Evolutionary conservation across 139 green algal species (phyloP).

Genomic region (Chlorella sorokiniana): DNA sequence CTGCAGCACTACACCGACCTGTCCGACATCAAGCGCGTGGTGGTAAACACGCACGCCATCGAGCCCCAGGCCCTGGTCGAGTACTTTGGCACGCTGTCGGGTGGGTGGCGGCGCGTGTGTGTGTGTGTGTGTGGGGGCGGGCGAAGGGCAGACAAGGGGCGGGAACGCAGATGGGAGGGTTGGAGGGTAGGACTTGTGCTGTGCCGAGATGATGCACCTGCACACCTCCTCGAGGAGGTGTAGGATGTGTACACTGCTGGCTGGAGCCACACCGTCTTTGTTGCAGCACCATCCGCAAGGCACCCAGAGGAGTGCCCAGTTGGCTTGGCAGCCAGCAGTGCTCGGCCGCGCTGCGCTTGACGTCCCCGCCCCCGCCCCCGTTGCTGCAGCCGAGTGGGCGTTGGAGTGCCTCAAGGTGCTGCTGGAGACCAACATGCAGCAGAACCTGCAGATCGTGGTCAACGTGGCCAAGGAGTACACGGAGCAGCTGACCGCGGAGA

Average conservation of each 20-base stretch:
- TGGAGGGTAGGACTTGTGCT: background rate
- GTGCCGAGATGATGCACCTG: background rate
- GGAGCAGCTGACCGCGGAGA: conserved; percentile 81
- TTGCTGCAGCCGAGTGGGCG: conserved; percentile 33
- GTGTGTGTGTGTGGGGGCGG: too few relatives aligned
- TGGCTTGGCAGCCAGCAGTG: too few relatives aligned
- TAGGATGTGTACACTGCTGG: too few relatives aligned
- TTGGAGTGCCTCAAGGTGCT: conserved; percentile 90
- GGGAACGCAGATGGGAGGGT: conserved; percentile 51
- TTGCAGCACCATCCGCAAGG: too few relatives aligned
- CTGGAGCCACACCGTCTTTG: too few relatives aligned
- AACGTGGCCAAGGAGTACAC: conserved; percentile 98
- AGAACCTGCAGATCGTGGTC: conserved; percentile 90
- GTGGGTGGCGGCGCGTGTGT: conserved; percentile 97
- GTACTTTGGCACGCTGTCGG: conserved; percentile 95
- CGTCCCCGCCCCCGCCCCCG: too few relatives aligned
- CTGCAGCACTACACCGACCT: conserved; percentile 99
- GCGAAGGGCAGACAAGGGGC: too few relatives aligned
- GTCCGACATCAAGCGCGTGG: conserved; percentile 94
- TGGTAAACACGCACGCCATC: conserved; percentile 98
- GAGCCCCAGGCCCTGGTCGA: conserved; percentile 90
- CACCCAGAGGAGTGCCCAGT: too few relatives aligned
- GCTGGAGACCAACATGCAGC: conserved; percentile 85
- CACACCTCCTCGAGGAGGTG: too few relatives aligned
- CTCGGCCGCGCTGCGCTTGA: too few relatives aligned